Evolutionary conservation across 1,284 basidiomycete species (phyloP), one percentile per base, ranked within the genome.

Genomic region (Naganishia sp.): DNA sequence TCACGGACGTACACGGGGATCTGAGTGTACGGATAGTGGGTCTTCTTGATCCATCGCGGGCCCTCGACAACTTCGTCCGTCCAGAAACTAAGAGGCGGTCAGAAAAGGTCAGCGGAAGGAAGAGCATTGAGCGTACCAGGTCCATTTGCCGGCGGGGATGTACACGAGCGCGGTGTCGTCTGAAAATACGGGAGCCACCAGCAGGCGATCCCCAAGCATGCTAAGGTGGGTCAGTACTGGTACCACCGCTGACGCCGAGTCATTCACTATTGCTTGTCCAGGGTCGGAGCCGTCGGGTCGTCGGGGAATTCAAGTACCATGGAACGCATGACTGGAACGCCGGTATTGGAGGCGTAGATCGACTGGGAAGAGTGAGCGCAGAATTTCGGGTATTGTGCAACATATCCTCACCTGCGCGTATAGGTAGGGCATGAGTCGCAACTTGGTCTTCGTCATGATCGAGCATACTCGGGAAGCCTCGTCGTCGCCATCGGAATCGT

Each of bases 291-390:
- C 13, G 85, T 87, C 50, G 85, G 83, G 75, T 90, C 88, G 15
- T 84, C 82, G 6, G 82, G 82, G 79, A 89, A 90, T 72, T 90
- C 87, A 68, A 90, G 74, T 78, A 89, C 86, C 87, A 89, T 89
- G 13, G 87, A 85, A 43, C 88, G 84, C 77, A 86, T 85, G 61
- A 89, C 72, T 0, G 88, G 88, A 68, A 86, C 81, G 13, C 87
- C 88, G 31, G 81, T 84, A 59, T 76, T 64, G 72, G 84, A 82
- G 2, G 87, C 84, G 72, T 86, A 75, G 59, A 89, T 83, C 1
- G 87, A 85, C 87, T 88, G 68, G 28, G 15, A 21, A 50, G 49
- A 28, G 21, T 6, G 7, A 57, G 18, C 46, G 25, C 39, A 28
- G 55, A 45, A 31, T 52, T 39, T 44, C 36, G 48, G n/a, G 11